phyloP scores from a whole-genome alignment of 2,329 filamentous ascomycete genomes.

The Cladosporium sp. region DNA sequence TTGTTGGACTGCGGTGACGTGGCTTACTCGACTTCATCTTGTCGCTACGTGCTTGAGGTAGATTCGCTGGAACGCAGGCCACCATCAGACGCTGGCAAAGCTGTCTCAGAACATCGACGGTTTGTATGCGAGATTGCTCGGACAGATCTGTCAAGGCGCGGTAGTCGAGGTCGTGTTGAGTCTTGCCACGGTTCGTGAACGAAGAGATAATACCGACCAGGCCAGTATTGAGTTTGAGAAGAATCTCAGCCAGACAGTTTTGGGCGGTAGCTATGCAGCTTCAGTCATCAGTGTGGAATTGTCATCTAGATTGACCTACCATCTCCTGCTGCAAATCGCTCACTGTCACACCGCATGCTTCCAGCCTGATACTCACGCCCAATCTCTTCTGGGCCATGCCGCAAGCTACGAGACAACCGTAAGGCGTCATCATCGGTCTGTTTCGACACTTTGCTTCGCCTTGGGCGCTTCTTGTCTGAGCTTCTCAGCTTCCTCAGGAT shows the following conservation, averaged over 20 bases:
- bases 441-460: conserved; percentile 14
- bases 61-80: background rate
- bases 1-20: background rate
- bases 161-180: conserved; percentile 36
- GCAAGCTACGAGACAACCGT: conserved; percentile 37
- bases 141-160: conserved; percentile 42
- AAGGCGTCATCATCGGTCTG: conserved; percentile 32
- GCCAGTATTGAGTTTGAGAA: conserved; percentile 45
- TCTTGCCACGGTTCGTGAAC: conserved; percentile 37
- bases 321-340: conserved; percentile 41
- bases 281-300: background rate
- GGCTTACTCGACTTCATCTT: background rate
- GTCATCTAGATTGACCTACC: conserved; percentile 28
- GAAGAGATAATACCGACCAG: conserved; percentile 44
- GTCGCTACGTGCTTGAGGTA: background rate
- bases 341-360: conserved; percentile 35
- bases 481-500: conserved; percentile 42
- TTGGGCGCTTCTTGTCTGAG: conserved; percentile 28
- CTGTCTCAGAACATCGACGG: conserved; percentile 38
- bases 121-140: conserved; percentile 43
- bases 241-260: conserved; percentile 41
- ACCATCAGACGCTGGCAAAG: conserved; percentile 29
- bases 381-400: conserved; percentile 40
- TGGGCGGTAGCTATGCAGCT: conserved; percentile 39
- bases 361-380: conserved; percentile 37